phyloP scores from a whole-genome alignment of 2,329 filamentous ascomycete genomes.

The Cladophialophora psammophila region DNA sequence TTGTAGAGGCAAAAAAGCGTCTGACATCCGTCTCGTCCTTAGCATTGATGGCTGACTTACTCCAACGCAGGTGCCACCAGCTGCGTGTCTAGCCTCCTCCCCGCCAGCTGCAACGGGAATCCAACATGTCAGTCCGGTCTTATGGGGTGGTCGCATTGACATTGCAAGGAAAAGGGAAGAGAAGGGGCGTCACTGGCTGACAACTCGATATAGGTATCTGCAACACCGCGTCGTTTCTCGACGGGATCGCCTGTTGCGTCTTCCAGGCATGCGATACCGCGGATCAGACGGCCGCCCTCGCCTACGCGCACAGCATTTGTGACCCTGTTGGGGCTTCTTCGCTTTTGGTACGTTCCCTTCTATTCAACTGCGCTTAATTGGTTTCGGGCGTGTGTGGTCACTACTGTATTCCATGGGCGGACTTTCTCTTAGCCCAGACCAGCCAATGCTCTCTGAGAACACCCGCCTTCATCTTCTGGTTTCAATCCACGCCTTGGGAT shows the following conservation, averaged over 20 bases:
- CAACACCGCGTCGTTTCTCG: conserved; percentile 54
- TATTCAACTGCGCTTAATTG: neutral
- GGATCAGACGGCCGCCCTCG: conserved; percentile 52
- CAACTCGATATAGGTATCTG: conserved; percentile 51
- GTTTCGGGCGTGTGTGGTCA: too few relatives aligned
- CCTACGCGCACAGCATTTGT: conserved; percentile 46
- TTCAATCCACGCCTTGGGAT: conserved; percentile 41
- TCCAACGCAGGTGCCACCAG: conserved; percentile 28
- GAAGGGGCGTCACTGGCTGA: neutral
- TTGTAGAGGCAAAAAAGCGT: too few relatives aligned
- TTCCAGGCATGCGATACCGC: conserved; percentile 49
- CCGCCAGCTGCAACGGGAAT: conserved; percentile 52
- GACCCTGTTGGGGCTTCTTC: conserved; percentile 47
- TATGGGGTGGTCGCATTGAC: too few relatives aligned
- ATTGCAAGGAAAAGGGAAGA: conserved; percentile 2
- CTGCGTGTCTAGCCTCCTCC: conserved; percentile 53
- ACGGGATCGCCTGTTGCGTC: conserved; percentile 60
- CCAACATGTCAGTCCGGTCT: conserved; percentile 48
- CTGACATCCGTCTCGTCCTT: neutral
- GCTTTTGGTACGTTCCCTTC: conserved; percentile 38
- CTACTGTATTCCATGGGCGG: too few relatives aligned
- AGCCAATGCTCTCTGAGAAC: too few relatives aligned
- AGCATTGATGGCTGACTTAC: conserved; percentile 14
- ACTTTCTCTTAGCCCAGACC: too few relatives aligned
- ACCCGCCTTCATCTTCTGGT: neutral